Evolutionary conservation across 1,139 yeast genomes (phyloP).

Genomic region (Taphrina communis): DNA sequence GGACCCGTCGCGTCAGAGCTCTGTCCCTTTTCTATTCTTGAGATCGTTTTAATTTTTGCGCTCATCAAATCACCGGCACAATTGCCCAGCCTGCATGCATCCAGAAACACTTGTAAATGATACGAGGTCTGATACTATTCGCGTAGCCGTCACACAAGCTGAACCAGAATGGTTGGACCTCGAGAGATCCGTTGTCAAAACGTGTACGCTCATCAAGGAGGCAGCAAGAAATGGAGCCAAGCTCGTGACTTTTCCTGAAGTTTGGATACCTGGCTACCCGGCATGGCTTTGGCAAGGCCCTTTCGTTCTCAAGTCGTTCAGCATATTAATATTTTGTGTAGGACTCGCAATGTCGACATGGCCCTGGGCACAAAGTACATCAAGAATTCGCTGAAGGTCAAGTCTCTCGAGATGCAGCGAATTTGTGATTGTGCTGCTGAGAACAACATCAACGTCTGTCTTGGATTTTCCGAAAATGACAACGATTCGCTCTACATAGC

Average conservation of each 20-base stretch:
- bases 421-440: neutral
- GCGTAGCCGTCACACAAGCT: constrained; percentile 12
- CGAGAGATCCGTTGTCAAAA: neutral
- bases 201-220: neutral
- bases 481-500: constrained; percentile 9
- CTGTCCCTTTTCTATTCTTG: too few relatives aligned
- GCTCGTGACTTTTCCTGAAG: constrained; percentile 12
- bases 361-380: neutral
- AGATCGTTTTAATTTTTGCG: too few relatives aligned
- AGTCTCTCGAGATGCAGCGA: neutral
- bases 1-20: too few relatives aligned
- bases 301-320: neutral
- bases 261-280: constrained; percentile 18
- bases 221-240: constrained; percentile 13
- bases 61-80: too few relatives aligned
- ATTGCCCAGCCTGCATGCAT: too few relatives aligned
- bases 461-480: constrained; percentile 18
- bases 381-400: neutral
- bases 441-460: constrained; percentile 6
- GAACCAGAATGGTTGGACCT: constrained; percentile 16
- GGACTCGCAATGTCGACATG: constrained; percentile 3
- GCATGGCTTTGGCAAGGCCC: constrained; percentile 4
- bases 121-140: neutral
- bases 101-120: neutral
- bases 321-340: neutral